Base-by-base conservation (phyloP, 371 early-diverging fungal species). In the Cokeromyces recurvatus region DNA sequence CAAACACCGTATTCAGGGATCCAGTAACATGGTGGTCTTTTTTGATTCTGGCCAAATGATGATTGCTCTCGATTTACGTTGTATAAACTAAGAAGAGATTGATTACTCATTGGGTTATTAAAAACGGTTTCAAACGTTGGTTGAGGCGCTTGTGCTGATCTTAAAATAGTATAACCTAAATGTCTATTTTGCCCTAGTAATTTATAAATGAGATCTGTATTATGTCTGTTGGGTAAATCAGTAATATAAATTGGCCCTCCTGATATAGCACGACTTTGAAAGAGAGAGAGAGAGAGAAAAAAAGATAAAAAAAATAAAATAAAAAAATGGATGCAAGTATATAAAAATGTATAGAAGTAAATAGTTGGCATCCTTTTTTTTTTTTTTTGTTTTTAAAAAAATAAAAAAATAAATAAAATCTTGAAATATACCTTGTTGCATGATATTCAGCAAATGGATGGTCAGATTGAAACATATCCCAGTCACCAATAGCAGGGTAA, bases 391-490 rank as follows among this genome's bases (percentile, higher is more conserved):
- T n/a, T n/a, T n/a, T n/a, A n/a, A n/a, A n/a, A n/a, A n/a, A n/a
- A n/a, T n/a, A n/a, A n/a, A n/a, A n/a, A n/a, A n/a, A n/a, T n/a
- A n/a, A n/a, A 37, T 20, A 40, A 17, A 16, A 23, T 23, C 11
- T 16, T 23, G 20, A 9, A 11, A 17, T 43, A 16, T 34, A 54
- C 59, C 55, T 55, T 29, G 67, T 49, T 2, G 73, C 78, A 57
- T 78, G 78, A 43, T 52, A 68, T 24, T 56, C 53, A 1, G 70
- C 67, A 44, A 62, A 78, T 10, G 48, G 43, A 55, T 75, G 76
- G 14, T 35, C 9, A n/a, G 71, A 55, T 50, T 78, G 71, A 56
- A 77, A 78, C 77, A 78, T 77, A 43, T 77, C 78, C 73, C 73
- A 77, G 38, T 77, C 78, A 3, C 56, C 47, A 2, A 53, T 22